These are phyloP conservation scores for Ceratopteris richardii DNA, from an alignment of 75 land plant species.

Conservation along the genomic window DNA sequence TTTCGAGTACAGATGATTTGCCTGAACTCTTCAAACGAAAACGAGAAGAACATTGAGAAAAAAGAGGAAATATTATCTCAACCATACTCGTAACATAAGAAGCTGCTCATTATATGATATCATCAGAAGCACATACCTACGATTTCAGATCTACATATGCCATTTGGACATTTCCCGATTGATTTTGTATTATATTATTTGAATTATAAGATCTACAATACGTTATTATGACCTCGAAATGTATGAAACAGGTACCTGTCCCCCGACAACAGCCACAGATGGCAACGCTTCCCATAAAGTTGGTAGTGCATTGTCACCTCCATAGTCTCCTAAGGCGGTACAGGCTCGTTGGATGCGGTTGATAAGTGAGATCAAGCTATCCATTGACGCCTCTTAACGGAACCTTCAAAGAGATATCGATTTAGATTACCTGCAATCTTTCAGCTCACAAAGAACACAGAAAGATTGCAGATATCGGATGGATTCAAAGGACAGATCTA, in stretches of 20 bases:
- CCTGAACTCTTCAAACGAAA: conserved; percentile 43
- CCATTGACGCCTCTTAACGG: conserved; percentile 31
- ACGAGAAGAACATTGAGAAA: neutral
- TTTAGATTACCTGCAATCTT: no score
- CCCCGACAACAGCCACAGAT: conserved; percentile 82
- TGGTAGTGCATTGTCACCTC: conserved; percentile 51
- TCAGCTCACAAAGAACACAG: no score
- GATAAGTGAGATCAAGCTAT: conserved; percentile 69
- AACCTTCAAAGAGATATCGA: no score
- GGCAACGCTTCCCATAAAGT: conserved; percentile 83
- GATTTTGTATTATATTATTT: no score
- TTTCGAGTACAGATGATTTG: conserved; percentile 59
- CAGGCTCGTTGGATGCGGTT: conserved; percentile 78
- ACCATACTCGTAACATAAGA: neutral
- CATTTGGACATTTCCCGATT: no score
- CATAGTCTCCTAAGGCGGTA: conserved; percentile 74
- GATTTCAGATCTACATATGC: neutral
- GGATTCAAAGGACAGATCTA: no score
- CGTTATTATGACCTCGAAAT: neutral
- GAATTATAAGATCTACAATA: neutral
- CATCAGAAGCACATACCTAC: neutral
- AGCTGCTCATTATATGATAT: neutral
- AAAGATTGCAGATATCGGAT: no score
- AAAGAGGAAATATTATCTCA: neutral
- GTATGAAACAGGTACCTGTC: no score